Evolutionary conservation across 441 rosid species (phyloP).

Genomic region (Metrosideros polymorpha): DNA sequence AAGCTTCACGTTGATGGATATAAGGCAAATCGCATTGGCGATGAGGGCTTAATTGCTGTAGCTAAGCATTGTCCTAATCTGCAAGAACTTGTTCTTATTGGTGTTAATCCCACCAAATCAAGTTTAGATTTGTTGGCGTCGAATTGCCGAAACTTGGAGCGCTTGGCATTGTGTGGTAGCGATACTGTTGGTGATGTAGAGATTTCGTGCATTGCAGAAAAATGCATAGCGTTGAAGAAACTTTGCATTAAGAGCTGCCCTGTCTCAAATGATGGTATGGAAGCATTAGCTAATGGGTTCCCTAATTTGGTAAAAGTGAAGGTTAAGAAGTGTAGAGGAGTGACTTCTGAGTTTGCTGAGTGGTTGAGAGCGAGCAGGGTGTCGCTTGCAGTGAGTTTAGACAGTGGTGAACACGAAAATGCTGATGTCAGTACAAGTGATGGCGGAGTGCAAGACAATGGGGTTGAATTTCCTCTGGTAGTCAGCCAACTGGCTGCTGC

Average conservation of each 20-base stretch:
- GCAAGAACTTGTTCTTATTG: constrained; percentile 64
- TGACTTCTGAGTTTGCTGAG: constrained; percentile 45
- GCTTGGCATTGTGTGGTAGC: constrained; percentile 72
- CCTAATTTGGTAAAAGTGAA: constrained; percentile 74
- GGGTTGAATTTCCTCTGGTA: constrained; percentile 27
- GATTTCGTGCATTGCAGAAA: constrained; percentile 51
- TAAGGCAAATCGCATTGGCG: constrained; percentile 61
- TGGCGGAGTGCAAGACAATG: constrained; percentile 40
- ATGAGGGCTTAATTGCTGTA: constrained; percentile 46
- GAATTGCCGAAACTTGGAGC: constrained; percentile 56
- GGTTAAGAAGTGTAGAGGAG: constrained; percentile 71
- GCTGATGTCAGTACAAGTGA: constrained; percentile 45
- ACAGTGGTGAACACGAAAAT: constrained; percentile 38
- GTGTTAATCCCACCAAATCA: constrained; percentile 54
- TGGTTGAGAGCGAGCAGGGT: constrained; percentile 44
- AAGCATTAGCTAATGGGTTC: constrained; percentile 59
- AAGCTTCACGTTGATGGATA: constrained; percentile 78
- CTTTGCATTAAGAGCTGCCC: constrained; percentile 69
- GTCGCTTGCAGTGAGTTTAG: constrained; percentile 49
- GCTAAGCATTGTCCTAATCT: constrained; percentile 49
- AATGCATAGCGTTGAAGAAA: constrained; percentile 58
- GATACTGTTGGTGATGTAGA: constrained; percentile 68
- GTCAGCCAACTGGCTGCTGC: constrained; percentile 16
- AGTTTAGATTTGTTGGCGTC: constrained; percentile 50
- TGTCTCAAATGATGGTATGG: constrained; percentile 49